Base-by-base conservation (phyloP, 2,329 filamentous ascomycete species). In the Pseudogymnoascus sp. region DNA sequence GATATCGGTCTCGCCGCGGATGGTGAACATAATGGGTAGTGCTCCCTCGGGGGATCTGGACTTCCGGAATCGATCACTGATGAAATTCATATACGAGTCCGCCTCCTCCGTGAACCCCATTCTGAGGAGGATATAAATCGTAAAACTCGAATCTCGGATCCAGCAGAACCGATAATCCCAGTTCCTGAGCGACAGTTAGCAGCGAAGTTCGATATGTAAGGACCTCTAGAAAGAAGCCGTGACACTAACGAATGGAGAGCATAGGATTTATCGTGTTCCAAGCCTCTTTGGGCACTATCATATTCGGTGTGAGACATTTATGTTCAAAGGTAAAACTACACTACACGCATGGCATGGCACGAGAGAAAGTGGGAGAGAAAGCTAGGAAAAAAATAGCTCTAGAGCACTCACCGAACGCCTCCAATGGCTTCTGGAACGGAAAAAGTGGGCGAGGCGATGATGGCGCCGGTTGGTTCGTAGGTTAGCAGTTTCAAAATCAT, bases 21-120 rank as follows among this genome's bases (percentile, higher is more conserved):
- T 91, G 42, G 86, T 90, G 71, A 92, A 91, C 89, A 93, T 92
- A 71, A 93, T 90, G 11, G 89, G 89, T 37, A 93, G 75, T 0
- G 83, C 85, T 31, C 85, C 83, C 60, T 86, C 82, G 0, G 80
- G 72, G 6, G 77, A 77, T n/a, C 84, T 80, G 1, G 86, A 86
- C 65, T 84, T 80, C 34, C 83, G 78, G 65, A 92, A 85, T 8
- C 88, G 83, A 67, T 89, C 83, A 74, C 84, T 89, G 67, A 93
- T 91, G 72, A 91, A 93, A 62, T 82, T 81, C 81, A 91, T 91
- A 73, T 91, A 93, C 1, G 87, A 85, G 72, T 92, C 87, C 3
- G 89, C 89, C 73, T 93, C 89, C 18, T 86, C 82, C 29, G 80
- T 86, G 75, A 91, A 92, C 5, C 89, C 89, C 72, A 92, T 83